Evolutionary conservation across 495 filamentous ascomycete genomes (phyloP).

Genomic region (Parathielavia appendiculata): DNA sequence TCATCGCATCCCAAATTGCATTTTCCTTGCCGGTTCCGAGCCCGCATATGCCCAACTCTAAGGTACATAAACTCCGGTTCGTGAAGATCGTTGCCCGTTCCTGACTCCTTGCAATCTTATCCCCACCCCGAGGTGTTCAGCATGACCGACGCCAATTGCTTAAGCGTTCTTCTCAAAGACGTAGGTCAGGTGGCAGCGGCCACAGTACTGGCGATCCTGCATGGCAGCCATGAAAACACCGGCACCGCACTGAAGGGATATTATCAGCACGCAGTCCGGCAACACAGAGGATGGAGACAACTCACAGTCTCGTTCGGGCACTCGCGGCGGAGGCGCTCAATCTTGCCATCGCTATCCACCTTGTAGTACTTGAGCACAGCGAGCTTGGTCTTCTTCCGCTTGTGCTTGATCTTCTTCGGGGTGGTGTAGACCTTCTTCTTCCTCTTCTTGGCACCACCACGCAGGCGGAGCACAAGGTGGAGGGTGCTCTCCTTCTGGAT

Average conservation of each 20-base stretch:
- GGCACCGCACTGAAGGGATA: conserved; percentile 72
- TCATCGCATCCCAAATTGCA: conserved; percentile 32
- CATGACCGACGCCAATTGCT: conserved; percentile 9
- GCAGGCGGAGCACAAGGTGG: conserved; percentile 95
- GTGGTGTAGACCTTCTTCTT: conserved; percentile 99
- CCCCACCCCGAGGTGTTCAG: conserved; percentile 19
- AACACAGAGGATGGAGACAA: conserved; percentile 19
- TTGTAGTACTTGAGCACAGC: conserved; percentile 99
- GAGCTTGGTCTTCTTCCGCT: conserved; percentile 99
- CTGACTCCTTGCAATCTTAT: conserved; percentile 31
- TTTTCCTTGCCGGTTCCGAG: conserved; percentile 35
- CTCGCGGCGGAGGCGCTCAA: conserved; percentile 97
- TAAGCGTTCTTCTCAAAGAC: conserved; percentile 79
- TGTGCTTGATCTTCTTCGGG: conserved; percentile 99
- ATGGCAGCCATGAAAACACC: conserved; percentile 99
- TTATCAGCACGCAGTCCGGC: conserved; percentile 24
- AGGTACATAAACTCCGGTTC: conserved; percentile 38
- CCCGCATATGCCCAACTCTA: conserved; percentile 29
- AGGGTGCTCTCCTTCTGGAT: conserved; percentile 99
- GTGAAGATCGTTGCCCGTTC: conserved; percentile 21
- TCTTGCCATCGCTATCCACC: conserved; percentile 98
- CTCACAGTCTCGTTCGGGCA: conserved; percentile 87
- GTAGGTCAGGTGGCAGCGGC: conserved; percentile 98
- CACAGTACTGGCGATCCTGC: conserved; percentile 99
- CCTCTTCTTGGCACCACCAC: conserved; percentile 96